Evolutionary conservation across 2,329 filamentous ascomycete species (phyloP), one percentile per base, ranked within the genome.

Genomic region (Epichloe uncinata): DNA sequence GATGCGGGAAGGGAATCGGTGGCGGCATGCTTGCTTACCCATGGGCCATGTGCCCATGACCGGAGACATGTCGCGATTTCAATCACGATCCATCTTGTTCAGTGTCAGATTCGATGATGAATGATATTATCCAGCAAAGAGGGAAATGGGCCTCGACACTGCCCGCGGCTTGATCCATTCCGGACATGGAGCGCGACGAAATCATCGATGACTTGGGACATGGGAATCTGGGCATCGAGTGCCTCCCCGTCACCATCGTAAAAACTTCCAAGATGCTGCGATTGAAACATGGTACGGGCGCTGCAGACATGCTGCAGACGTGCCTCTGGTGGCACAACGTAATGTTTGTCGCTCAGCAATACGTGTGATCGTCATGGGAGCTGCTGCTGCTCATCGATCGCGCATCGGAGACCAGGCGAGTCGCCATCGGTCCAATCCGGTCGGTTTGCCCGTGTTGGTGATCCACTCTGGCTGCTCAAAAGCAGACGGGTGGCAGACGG

Each of bases 321-420:
- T 11, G 8, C 8, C 26, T 30, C 26, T 43, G 11, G 41, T 43
- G 20, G 5, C 41, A 42, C 47, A 42, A 9, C 47, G 50, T 22
- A 52, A 30, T 54, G 43, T 42, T 40, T n/a, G 56, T 56, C 54
- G 30, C 44, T 52, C 55, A 45, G 49, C 47, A 34, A 47, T 54
- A 49, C 30, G 40, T 48, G 48, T 37, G 46, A 52, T 52, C 20
- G 42, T 16, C 35, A 33, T 36, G 35, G 34, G 35, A 45, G 36
- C 33, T 43, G 42, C 47, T 43, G 37, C 40, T 18, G 16, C 3
- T n/a, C 43, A 42, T 52, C 50, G 50, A 50, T 52, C 47, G 47
- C 38, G 35, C 47, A 50, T 50, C 43, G 34, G 30, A 26, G 35
- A 33, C 22, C 16, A 47, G 50, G 47, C 26, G 15, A 30, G 40